Evolutionary conservation across 768 basidiomycete species (phyloP).

Genomic region (Leccinum aurantiacum): DNA sequence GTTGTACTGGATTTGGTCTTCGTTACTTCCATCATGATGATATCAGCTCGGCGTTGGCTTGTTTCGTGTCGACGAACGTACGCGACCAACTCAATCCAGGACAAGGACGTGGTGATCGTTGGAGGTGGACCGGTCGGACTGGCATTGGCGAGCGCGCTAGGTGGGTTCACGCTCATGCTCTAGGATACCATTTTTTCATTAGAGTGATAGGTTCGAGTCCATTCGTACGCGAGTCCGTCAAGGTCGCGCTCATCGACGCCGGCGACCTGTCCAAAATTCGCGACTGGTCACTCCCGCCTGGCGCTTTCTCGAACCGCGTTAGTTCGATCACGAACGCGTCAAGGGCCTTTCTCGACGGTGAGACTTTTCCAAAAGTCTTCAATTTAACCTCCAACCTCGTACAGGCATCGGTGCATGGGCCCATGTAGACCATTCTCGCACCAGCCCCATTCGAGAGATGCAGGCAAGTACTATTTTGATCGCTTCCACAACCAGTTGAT

Average conservation of each 20-base stretch:
- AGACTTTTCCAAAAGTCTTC: constrained; percentile 4
- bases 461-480: constrained; percentile 51
- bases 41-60: background rate
- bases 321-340: constrained; percentile 83
- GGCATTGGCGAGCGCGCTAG: constrained; percentile 82
- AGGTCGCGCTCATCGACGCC: constrained; percentile 79
- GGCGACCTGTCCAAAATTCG: constrained; percentile 68
- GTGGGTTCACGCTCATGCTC: constrained; percentile 44
- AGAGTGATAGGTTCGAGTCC: constrained; percentile 50
- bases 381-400: constrained; percentile 2
- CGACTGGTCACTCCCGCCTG: constrained; percentile 59
- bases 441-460: constrained; percentile 79
- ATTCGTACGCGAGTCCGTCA: constrained; percentile 49
- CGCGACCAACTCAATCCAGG: constrained; percentile 33
- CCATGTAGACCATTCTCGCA: constrained; percentile 65
- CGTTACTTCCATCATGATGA: background rate
- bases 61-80: constrained; percentile 16
- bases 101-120: constrained; percentile 89
- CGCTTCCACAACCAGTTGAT: background rate
- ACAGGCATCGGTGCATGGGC: constrained; percentile 83
- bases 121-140: constrained; percentile 94
- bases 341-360: constrained; percentile 64
- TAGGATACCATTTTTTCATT: background rate
- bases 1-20: background rate
- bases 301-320: constrained; percentile 76